A percentile compares a stretch with the other conserved stretches of the same genome.
Evolutionary conservation across 176 grass and related monocot species (phyloP).

Genomic region (Alloteropsis semialata): DNA sequence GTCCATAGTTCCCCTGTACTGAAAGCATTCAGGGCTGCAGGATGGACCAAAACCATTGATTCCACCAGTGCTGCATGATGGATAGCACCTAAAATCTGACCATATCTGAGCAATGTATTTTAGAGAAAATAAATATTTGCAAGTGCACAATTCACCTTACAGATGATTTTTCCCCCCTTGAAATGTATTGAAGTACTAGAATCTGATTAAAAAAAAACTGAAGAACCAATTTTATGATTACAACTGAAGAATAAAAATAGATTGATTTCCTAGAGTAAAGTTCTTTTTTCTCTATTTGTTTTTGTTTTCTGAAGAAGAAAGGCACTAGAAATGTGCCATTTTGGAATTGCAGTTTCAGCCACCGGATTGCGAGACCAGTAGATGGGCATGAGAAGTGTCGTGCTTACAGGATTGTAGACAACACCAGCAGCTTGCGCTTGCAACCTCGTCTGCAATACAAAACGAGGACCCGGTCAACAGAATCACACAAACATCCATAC

Average conservation of each 20-base stretch:
- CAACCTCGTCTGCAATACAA: slow-evolving; percentile 74
- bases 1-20: slow-evolving; percentile 91
- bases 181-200: background rate
- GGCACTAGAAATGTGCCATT: background rate
- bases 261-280: background rate
- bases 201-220: background rate
- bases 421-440: slow-evolving; percentile 96
- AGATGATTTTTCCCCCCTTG: slow-evolving; percentile 30
- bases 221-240: background rate
- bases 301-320: too few species aligned
- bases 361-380: background rate
- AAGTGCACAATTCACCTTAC: background rate
- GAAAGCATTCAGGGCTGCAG: slow-evolving; percentile 67
- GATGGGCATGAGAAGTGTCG: background rate
- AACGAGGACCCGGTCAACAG: background rate
- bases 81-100: slow-evolving; percentile 82
- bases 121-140: slow-evolving; percentile 39
- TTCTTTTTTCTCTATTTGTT: fast-evolving
- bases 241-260: background rate
- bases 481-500: background rate
- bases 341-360: background rate
- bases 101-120: slow-evolving; percentile 75
- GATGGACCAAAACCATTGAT: slow-evolving; percentile 46
- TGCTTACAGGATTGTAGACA: slow-evolving; percentile 58
- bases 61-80: slow-evolving; percentile 65